These are phyloP conservation scores for Tylopilus felleus DNA, from an alignment of 768 basidiomycete genomes.

Conservation along the genomic window DNA sequence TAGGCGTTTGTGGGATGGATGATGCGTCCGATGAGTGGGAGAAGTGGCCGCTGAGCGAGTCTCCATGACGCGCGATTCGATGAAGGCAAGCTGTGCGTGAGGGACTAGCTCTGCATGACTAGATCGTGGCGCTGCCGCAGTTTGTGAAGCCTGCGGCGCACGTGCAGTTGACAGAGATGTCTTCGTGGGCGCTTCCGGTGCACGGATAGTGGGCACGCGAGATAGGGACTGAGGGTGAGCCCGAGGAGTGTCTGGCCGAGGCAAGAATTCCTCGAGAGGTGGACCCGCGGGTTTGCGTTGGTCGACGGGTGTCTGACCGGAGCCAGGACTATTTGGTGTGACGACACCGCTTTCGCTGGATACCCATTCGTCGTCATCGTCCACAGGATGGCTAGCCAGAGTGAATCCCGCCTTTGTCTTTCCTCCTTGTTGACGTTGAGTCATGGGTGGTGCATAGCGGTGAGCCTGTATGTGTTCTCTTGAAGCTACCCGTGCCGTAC, in stretches of 20 bases:
- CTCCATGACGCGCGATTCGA: conserved; percentile 22
- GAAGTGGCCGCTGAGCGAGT: conserved; percentile 41
- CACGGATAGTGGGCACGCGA: conserved; percentile 32
- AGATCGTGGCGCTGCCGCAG: conserved; percentile 11
- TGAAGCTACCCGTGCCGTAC: conserved; percentile 28
- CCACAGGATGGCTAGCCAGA: conserved; percentile 48
- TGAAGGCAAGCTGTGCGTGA: conserved; percentile 16
- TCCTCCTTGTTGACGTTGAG: conserved; percentile 31
- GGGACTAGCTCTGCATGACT: conserved; percentile 10
- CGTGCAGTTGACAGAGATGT: conserved; percentile 15
- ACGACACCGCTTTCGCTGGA: conserved; percentile 75
- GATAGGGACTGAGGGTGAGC: conserved; percentile 32
- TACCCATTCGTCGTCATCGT: conserved; percentile 69
- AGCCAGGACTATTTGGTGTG: conserved; percentile 54
- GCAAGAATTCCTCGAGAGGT: conserved; percentile 16
- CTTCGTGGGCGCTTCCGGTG: conserved; percentile 24
- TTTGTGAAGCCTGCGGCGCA: conserved; percentile 13
- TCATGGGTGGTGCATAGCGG: conserved; percentile 25
- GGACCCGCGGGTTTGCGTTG: conserved; percentile 16
- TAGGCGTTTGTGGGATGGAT: conserved; percentile 37
- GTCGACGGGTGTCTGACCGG: conserved; percentile 35
- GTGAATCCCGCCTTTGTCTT: conserved; percentile 55
- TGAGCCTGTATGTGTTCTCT: conserved; percentile 35
- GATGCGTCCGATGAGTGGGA: conserved; percentile 36
- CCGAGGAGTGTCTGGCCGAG: conserved; percentile 30